Conservation (phyloP, 2,329 filamentous ascomycete genomes). For the Trichoderma simmonsii region DNA sequence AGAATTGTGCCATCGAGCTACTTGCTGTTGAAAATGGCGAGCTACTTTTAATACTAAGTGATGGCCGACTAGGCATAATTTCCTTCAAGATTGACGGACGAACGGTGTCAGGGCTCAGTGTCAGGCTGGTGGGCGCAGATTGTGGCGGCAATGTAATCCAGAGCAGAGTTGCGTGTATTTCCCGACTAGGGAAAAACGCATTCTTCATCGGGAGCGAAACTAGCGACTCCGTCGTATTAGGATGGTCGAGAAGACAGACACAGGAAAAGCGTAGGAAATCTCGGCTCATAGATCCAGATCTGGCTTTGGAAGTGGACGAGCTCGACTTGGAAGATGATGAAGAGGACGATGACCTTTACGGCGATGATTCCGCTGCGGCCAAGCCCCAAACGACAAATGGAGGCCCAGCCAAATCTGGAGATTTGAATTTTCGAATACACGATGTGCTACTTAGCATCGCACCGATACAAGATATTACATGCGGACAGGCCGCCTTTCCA, state of each 20-base stretch:
- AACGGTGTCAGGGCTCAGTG: slow-evolving; percentile 80
- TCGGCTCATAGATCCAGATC: slow-evolving; percentile 53
- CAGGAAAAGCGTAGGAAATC: slow-evolving; percentile 64
- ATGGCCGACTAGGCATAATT: slow-evolving; percentile 71
- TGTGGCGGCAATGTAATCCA: slow-evolving; percentile 62
- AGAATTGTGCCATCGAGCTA: slow-evolving; percentile 74
- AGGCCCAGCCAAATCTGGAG: slow-evolving; percentile 50
- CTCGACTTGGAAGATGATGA: slow-evolving; percentile 60
- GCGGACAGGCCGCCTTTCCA: slow-evolving; percentile 56
- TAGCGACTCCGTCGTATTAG: slow-evolving; percentile 75
- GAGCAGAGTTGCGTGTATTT: slow-evolving; percentile 64
- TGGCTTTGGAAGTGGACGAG: slow-evolving; percentile 50
- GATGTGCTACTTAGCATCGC: slow-evolving; percentile 76
- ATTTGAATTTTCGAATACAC: slow-evolving; percentile 71
- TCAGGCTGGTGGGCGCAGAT: slow-evolving; percentile 62
- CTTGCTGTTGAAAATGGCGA: slow-evolving; percentile 76
- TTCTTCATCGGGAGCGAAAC: slow-evolving; percentile 86
- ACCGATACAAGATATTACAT: slow-evolving; percentile 71
- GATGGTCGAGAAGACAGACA: slow-evolving; percentile 68
- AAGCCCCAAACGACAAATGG: slow-evolving; percentile 44
- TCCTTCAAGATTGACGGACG: slow-evolving; percentile 86
- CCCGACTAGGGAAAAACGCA: slow-evolving; percentile 62
- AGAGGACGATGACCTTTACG: slow-evolving; percentile 58
- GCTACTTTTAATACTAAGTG: slow-evolving; percentile 74
- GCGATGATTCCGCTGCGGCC: slow-evolving; percentile 61